Evolutionary conservation across 495 filamentous ascomycete species (phyloP).

Genomic region (Trichoderma virens): DNA sequence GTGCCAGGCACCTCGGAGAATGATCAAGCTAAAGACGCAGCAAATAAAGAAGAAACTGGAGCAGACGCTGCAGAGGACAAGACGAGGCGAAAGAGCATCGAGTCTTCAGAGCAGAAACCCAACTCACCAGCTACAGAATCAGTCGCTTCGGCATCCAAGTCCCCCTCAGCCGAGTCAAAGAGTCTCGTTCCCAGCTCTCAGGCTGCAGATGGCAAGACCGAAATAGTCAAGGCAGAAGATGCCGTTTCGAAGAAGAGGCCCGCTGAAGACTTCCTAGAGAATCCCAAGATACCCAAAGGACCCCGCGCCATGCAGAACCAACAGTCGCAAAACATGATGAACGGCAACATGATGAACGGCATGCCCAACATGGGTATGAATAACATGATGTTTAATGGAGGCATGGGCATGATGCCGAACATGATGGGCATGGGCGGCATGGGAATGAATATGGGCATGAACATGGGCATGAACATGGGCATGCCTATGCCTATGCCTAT

Average conservation of each 20-base stretch:
- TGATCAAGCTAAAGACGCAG: not conserved
- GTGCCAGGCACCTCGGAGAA: conserved; percentile 12
- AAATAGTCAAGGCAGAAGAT: conserved; percentile 31
- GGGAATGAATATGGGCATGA: conserved; percentile 17
- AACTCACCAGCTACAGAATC: conserved; percentile 31
- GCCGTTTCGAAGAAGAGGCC: conserved; percentile 63
- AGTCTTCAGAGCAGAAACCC: conserved; percentile 19
- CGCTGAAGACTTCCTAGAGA: conserved; percentile 63
- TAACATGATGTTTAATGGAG: conserved; percentile 38
- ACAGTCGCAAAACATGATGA: conserved; percentile 31
- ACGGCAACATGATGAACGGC: conserved; percentile 30
- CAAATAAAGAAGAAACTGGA: not conserved
- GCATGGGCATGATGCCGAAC: conserved; percentile 36
- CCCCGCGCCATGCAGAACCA: conserved; percentile 50
- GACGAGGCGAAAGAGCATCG: not conserved
- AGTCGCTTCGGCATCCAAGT: conserved; percentile 18
- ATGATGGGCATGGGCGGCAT: conserved; percentile 41
- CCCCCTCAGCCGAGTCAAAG: conserved; percentile 16
- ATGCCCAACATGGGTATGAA: conserved; percentile 35
- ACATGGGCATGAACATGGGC: conserved; percentile 14
- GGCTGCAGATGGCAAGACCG: conserved; percentile 20
- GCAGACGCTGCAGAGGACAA: conserved; percentile 15
- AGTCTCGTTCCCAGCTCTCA: conserved; percentile 13
- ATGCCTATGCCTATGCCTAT: conserved; percentile 17
- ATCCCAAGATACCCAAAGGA: conserved; percentile 54